Evolutionary conservation across 176 grass and related monocot species (phyloP).

Genomic region (sorghum (Sorghum bicolor)): DNA sequence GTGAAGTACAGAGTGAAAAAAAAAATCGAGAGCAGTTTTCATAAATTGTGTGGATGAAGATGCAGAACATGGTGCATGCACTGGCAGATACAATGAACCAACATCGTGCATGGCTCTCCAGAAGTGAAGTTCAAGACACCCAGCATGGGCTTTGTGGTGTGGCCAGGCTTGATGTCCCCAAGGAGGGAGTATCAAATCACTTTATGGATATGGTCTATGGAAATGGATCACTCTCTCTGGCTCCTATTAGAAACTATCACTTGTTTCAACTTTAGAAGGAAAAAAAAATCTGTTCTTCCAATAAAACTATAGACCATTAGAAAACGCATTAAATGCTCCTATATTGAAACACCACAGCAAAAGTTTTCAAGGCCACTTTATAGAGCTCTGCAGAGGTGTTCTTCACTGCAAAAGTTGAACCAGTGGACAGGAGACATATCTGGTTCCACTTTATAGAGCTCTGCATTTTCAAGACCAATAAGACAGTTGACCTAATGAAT

Average conservation of each 20-base stretch:
- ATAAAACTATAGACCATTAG: background rate
- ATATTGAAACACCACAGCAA: background rate
- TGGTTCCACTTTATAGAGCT: background rate
- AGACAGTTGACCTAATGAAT: background rate
- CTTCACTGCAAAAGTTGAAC: background rate
- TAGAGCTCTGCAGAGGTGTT: background rate
- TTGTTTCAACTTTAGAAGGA: background rate
- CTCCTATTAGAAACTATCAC: background rate
- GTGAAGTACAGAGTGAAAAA: background rate
- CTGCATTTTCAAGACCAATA: background rate
- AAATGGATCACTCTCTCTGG: background rate
- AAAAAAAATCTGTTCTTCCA: background rate
- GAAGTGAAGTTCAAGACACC: constrained; percentile 25
- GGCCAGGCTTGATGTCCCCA: constrained; percentile 36
- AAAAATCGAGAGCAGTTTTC: background rate
- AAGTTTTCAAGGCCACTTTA: background rate
- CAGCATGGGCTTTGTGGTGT: background rate
- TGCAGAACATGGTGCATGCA: constrained; percentile 25
- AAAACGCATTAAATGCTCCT: background rate
- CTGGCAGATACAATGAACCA: constrained; percentile 21
- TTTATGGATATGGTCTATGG: constrained; percentile 34
- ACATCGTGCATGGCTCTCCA: constrained; percentile 19
- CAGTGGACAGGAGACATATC: background rate
- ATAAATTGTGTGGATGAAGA: background rate
- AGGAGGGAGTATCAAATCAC: constrained; percentile 20